Base-by-base conservation (phyloP, 1,284 basidiomycete species). In the Sporisorium graminicola region DNA sequence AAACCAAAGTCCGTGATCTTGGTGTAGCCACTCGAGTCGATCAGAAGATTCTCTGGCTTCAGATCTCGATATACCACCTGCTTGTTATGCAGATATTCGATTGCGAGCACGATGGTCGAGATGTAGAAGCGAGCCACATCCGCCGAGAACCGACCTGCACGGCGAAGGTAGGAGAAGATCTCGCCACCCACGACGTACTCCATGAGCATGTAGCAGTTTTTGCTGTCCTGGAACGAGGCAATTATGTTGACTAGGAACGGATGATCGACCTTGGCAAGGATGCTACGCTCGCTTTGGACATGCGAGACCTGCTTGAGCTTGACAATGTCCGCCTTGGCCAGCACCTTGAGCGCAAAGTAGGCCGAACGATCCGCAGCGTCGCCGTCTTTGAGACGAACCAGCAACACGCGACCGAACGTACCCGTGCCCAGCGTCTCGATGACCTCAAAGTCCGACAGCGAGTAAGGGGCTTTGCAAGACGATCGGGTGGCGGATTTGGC, bases 291-390 rank as follows among this genome's bases (percentile, higher is more conserved):
- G 31, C 87, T 88, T 76, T 88, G 89, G 82, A 89, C 88, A 74
- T 90, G 89, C 78, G 89, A 88, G 40, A 90, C 87, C 77, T 90
- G 89, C 70, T 89, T 88, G 35, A 89, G 78, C 26, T 87, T 84
- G 31, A 89, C 88, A 58, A 89, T 86, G 68, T 89, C 88, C 6
- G 85, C 82, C 80, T 90, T 89, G 42, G 86, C 83, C 40, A 90
- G 79, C 7, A 89, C 88, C 83, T 90, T 90, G 85, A 88, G 86
- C 10, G 88, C 88, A 77, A 87, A 88, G 85, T 87, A 82, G 13
- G 77, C 53, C 18, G 60, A 58, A 16, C 74, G 77, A 18, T 71
- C 62, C 6, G 59, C 22, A 6, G 52, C 14, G 13, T 61, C 42
- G 40, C 63, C 53, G 10, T 44, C 47, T 49, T 66, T 70, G 31